Conservation (phyloP, 2,329 filamentous ascomycete genomes). For the Epichloe sylvatica region DNA sequence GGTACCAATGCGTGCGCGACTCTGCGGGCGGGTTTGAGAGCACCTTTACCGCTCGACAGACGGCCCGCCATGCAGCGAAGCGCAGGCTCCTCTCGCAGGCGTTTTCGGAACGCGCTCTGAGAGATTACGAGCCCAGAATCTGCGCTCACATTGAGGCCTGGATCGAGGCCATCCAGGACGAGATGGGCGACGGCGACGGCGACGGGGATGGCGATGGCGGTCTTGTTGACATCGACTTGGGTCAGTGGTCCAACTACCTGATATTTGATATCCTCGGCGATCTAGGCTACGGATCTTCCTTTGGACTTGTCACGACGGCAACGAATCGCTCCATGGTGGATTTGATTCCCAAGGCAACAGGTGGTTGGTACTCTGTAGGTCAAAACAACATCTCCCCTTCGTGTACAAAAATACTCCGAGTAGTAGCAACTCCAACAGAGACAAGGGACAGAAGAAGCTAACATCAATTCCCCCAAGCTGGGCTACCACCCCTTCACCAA, state of each 20-base stretch:
- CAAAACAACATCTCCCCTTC: too few relatives aligned
- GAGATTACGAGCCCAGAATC: conserved; percentile 2
- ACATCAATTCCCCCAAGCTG: not conserved
- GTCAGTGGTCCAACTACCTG: too few relatives aligned
- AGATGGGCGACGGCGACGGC: conserved; percentile 3
- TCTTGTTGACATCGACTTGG: too few relatives aligned
- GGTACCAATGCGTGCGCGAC: conserved; percentile 11
- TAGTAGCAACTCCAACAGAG: too few relatives aligned
- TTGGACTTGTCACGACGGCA: too few relatives aligned
- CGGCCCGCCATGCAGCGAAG: conserved; percentile 6
- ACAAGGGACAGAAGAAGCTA: too few relatives aligned
- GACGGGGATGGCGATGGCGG: not conserved
- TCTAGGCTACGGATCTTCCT: too few relatives aligned
- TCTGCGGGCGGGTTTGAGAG: conserved; percentile 1
- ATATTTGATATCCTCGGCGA: too few relatives aligned
- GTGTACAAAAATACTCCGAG: too few relatives aligned
- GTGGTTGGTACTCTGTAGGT: too few relatives aligned
- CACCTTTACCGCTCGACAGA: conserved; percentile 9
- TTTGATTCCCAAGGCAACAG: too few relatives aligned
- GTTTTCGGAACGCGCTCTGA: conserved; percentile 1
- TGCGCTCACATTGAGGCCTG: conserved; percentile 9
- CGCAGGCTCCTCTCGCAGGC: conserved; percentile 2
- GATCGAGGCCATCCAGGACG: conserved; percentile 6
- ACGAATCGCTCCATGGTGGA: too few relatives aligned
- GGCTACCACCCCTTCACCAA: conserved; percentile 2